Evolutionary conservation across 805 yeast genomes (phyloP).

Genomic region (Kazachstania bromeliacearum): DNA sequence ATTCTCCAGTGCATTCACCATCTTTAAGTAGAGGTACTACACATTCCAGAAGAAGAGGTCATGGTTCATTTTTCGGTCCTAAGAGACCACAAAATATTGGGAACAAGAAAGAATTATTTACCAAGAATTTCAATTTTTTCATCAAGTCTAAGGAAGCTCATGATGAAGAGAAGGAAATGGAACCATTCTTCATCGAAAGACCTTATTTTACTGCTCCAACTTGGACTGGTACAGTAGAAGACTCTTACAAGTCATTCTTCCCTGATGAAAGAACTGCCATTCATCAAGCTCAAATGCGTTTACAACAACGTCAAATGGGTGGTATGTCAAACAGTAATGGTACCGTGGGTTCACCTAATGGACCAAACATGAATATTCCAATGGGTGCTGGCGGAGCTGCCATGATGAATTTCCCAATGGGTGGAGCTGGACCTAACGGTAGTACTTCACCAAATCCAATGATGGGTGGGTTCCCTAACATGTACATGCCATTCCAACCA

Average conservation of each 20-base stretch:
- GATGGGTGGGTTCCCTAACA: conserved; percentile 20
- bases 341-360: conserved; percentile 10
- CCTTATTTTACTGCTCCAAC: conserved; percentile 72
- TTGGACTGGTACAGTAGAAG: conserved; percentile 55
- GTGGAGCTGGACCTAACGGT: conserved; percentile 6
- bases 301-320: conserved; percentile 26
- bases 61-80: conserved; percentile 32
- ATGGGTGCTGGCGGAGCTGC: conserved; percentile 14
- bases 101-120: conserved; percentile 30
- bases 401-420: conserved; percentile 28
- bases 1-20: background rate
- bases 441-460: conserved; percentile 18
- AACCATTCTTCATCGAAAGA: conserved; percentile 41
- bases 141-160: conserved; percentile 34
- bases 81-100: conserved; percentile 27
- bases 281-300: conserved; percentile 23
- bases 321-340: conserved; percentile 6
- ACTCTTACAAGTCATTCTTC: conserved; percentile 44
- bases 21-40: conserved; percentile 8
- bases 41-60: conserved; percentile 21
- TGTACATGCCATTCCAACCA: conserved; percentile 30
- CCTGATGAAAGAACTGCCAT: conserved; percentile 32
- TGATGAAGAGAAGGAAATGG: conserved; percentile 24
- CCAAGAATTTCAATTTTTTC: conserved; percentile 43
- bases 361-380: conserved; percentile 20